Evolutionary conservation across 495 filamentous ascomycete species (phyloP), one percentile per base, ranked within the genome.

Genomic region (Collariella sp.): DNA sequence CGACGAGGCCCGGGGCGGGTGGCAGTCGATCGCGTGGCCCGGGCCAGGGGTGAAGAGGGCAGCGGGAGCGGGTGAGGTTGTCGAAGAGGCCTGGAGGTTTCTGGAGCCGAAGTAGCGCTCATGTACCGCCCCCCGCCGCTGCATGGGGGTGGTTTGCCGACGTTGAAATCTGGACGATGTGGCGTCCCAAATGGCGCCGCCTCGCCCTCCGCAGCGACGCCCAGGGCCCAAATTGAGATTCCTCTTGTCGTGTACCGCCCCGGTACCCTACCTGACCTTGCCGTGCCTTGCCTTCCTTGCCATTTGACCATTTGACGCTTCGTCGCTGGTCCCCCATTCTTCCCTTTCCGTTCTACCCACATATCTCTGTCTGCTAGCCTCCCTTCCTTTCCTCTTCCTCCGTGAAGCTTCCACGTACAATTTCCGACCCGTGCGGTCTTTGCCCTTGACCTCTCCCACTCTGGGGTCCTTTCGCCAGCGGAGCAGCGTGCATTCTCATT

Each of bases 301-400:
- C 49, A 62, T 60, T 63, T 56, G 61, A 60, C 51, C 49, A 62
- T 60, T 63, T 56, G 61, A 60, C 60, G 60, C 59, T 61, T 61
- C 62, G 58, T 58, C 48, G 48, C 63, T 48, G 36, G 50, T 71
- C 54, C 69, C n/a, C 72, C 62, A 66, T 75, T 61, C 67, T 73
- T 60, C 65, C 65, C 50, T 57, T 60, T 11, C 54, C 41, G 16
- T 47, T 55, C 52, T 53, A 56, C 66, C 61, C 66, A 66, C 67
- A 63, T 58, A 64, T 62, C 60, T 52, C 46, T 52, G 42, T 58
- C 63, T 53, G 29, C 40, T 33, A 23, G 23, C 7, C 36, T 55
- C 59, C 60, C 63, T 62, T 49, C 55, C 41, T 63, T 61, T 61
- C 63, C 61, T 54, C 54, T 51, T 31, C 51, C 61, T 54, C 24